phyloP scores from a whole-genome alignment of 2,329 filamentous ascomycete genomes.

The Huntiella bhutanensis region DNA sequence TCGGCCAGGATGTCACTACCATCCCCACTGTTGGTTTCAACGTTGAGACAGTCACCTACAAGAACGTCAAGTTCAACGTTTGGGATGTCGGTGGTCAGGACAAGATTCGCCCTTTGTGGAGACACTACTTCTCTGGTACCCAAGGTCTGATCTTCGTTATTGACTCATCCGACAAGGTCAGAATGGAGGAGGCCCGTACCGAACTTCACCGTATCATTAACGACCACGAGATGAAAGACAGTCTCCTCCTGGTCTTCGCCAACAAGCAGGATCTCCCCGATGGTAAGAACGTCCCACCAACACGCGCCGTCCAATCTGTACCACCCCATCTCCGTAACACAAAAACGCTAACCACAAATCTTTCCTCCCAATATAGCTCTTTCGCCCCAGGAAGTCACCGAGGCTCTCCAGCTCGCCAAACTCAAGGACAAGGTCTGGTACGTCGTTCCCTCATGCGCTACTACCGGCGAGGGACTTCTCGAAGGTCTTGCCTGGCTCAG shows the following conservation, averaged over 20 bases:
- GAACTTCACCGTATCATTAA: constrained; percentile 96
- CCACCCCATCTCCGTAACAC: neutral
- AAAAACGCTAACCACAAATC: constrained; percentile 17
- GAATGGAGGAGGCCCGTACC: constrained; percentile 81
- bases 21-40: constrained; percentile 98
- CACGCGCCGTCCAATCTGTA: neutral
- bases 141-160: constrained; percentile 98
- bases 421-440: constrained; percentile 75
- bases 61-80: constrained; percentile 98
- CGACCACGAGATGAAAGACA: constrained; percentile 94
- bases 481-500: constrained; percentile 71
- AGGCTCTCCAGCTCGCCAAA: constrained; percentile 55
- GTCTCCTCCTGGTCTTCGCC: constrained; percentile 82
- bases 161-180: constrained; percentile 77
- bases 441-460: constrained; percentile 67
- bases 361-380: constrained; percentile 28
- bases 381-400: constrained; percentile 62
- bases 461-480: constrained; percentile 60
- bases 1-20: constrained; percentile 93
- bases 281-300: constrained; percentile 8
- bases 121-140: constrained; percentile 92
- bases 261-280: constrained; percentile 95
- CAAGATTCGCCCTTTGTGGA: constrained; percentile 94
- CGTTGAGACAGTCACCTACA: constrained; percentile 96
- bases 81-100: constrained; percentile 98